A percentile compares a stretch with the other conserved stretches of the same genome.
phyloP scores from a whole-genome alignment of 495 filamentous ascomycete genomes.

The Pyrenopolyporus hunteri region DNA sequence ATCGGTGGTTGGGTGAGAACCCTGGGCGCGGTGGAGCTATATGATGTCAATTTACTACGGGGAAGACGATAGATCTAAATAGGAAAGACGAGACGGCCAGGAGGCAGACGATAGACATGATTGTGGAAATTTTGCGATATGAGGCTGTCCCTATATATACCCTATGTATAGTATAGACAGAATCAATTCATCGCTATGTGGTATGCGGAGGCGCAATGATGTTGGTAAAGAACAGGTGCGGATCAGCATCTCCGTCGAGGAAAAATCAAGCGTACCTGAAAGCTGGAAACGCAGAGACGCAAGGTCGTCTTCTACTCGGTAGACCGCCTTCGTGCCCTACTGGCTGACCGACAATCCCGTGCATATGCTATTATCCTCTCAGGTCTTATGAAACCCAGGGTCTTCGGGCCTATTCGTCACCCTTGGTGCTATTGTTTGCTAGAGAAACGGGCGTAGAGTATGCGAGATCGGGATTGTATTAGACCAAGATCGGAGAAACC shows the following conservation, averaged over 20 bases:
- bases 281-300: constrained; percentile 18
- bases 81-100: not conserved
- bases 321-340: constrained; percentile 29
- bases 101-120: constrained; percentile 1
- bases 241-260: constrained; percentile 8
- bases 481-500: constrained; percentile 28
- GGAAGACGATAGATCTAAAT: not conserved
- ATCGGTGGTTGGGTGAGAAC: constrained; percentile 35
- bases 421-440: constrained; percentile 23
- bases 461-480: constrained; percentile 30
- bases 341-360: constrained; percentile 37
- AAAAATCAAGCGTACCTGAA: constrained; percentile 33
- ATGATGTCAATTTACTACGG: constrained; percentile 36
- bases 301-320: constrained; percentile 20
- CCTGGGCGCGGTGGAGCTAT: constrained; percentile 32
- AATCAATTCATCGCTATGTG: constrained; percentile 3
- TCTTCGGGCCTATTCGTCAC: constrained; percentile 35
- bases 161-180: too few species aligned
- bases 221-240: constrained; percentile 3
- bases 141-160: constrained; percentile 21
- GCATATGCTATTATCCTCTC: constrained; percentile 35
- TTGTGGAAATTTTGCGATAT: constrained; percentile 1
- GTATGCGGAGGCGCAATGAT: not conserved
- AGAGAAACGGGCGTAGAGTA: constrained; percentile 18
- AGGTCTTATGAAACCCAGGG: constrained; percentile 18